phyloP scores from a whole-genome alignment of 2,329 filamentous ascomycete species.

The Trichoderma brevicompactum region DNA sequence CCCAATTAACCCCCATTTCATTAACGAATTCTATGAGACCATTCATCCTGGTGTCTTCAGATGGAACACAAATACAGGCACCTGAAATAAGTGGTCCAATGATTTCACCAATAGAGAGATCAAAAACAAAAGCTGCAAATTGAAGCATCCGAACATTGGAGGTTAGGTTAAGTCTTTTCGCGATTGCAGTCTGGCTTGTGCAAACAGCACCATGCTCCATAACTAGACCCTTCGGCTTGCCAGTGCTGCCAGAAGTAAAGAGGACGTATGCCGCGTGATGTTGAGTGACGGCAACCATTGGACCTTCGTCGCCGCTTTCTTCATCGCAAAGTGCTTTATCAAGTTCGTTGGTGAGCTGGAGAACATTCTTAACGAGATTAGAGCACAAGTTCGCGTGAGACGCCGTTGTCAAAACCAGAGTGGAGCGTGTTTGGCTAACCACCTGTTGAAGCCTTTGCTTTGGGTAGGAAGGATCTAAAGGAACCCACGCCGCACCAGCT shows the following conservation, averaged over 20 bases:
- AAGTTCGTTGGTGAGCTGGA: conserved; percentile 16
- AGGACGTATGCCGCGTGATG: conserved; percentile 2
- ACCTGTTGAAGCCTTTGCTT: conserved; percentile 23
- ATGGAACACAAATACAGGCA: conserved; percentile 34
- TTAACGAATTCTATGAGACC: conserved; percentile 23
- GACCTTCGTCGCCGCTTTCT: not conserved
- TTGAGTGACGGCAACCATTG: not conserved
- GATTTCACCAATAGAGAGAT: conserved; percentile 30
- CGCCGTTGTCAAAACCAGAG: not conserved
- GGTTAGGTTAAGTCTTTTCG: not conserved
- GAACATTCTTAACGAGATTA: conserved; percentile 20
- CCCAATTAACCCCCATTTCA: not conserved
- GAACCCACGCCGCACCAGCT: conserved; percentile 33
- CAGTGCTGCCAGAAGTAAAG: conserved; percentile 18
- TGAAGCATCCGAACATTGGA: conserved; percentile 14
- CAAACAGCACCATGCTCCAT: conserved; percentile 24
- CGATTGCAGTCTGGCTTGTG: conserved; percentile 13
- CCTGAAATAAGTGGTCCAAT: conserved; percentile 22
- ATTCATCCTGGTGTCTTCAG: conserved; percentile 25
- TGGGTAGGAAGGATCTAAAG: conserved; percentile 30
- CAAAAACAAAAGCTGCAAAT: conserved; percentile 31
- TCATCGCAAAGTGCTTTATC: not conserved
- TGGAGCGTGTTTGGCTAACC: conserved; percentile 19
- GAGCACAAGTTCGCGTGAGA: conserved; percentile 32
- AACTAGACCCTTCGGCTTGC: not conserved